These are phyloP conservation scores for Thecaphora thlaspeos DNA, from an alignment of 1,284 basidiomycete species.

Conservation along the genomic window DNA sequence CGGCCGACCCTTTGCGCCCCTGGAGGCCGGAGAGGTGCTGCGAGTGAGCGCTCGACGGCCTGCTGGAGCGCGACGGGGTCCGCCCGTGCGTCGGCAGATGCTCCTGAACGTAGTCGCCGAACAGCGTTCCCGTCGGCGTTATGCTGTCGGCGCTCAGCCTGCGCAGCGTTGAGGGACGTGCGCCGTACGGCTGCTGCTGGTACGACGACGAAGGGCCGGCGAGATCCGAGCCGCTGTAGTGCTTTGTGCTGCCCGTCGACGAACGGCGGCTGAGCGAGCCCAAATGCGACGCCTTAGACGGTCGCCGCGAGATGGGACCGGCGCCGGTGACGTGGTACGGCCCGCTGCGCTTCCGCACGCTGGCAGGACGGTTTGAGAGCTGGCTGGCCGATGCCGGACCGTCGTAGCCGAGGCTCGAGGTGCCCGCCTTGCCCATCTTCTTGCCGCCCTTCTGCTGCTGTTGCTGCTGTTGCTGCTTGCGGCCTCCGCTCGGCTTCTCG, in stretches of 20 bases:
- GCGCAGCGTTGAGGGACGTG: slow-evolving; percentile 31
- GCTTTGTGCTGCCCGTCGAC: slow-evolving; percentile 34
- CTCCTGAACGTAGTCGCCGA: slow-evolving; percentile 24
- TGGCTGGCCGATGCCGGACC: slow-evolving; percentile 6
- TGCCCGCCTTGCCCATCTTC: not conserved
- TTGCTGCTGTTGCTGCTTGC: slow-evolving; percentile 52
- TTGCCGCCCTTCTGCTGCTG: slow-evolving; percentile 60
- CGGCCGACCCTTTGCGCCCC: slow-evolving; percentile 36
- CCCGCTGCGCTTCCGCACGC: slow-evolving; percentile 1
- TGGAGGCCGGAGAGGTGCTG: slow-evolving; percentile 28
- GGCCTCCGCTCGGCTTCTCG: slow-evolving; percentile 65
- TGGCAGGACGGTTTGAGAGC: slow-evolving; percentile 1
- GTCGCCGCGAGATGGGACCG: slow-evolving; percentile 8
- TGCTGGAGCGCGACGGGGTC: slow-evolving; percentile 20
- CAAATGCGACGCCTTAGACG: slow-evolving; percentile 26
- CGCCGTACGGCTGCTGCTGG: slow-evolving; percentile 22
- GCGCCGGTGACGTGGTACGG: slow-evolving; percentile 6
- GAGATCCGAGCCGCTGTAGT: slow-evolving; percentile 10
- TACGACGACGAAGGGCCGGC: slow-evolving; percentile 11
- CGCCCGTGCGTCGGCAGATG: not conserved
- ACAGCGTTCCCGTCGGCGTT: slow-evolving; percentile 43
- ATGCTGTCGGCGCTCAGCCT: slow-evolving; percentile 50
- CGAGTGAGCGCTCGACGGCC: slow-evolving; percentile 45
- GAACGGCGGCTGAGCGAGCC: slow-evolving; percentile 36
- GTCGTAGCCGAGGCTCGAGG: slow-evolving; percentile 2